Base-by-base conservation (phyloP, 306 rosid genomes). In the Acmispon strigosus region DNA sequence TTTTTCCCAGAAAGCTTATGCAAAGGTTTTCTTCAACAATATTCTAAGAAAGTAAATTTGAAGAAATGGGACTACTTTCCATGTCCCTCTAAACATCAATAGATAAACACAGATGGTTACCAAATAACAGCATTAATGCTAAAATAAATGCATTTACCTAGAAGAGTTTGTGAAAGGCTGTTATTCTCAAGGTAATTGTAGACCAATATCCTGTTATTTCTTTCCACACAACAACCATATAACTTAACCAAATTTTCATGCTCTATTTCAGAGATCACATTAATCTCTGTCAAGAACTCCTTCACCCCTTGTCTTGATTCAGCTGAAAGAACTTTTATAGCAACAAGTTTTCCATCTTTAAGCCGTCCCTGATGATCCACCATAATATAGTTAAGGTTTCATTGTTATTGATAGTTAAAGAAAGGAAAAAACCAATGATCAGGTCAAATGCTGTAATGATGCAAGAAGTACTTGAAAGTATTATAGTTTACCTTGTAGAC, bases 101-200 rank as follows among this genome's bases (percentile, higher is more conserved):
- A 32, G 17, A 71, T 8, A 51, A 48, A 53, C 22, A 17, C 16
- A 51, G 2, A 60, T 22, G 59, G 51, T 48, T 69, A 51, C 45
- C 18, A 8, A 71, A 54, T 32, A 32, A 47, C 17, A 42, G 48
- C 8, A 27, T 27, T 27, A 48, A 8, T 10, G n/a, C 4, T 0
- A 66, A 51, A 45, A n/a, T n/a, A 50, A 61, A 60, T 37, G 16
- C 39, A 70, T 45, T 76, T 87, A 94, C 99, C 99, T 8, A 91
- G 53, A 73, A 94, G 97, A 55, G 89, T 89, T 80, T 81, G 96
- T 32, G 87, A 70, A 36, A 94, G 97, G 79, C 99, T 91, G 69
- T 91, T 91, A 56, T 94, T 91, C 84, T 91, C 97, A 1, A 94
- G 97, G 87, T 91, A 91, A 72, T 94, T 94, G 88, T 94, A 94